Conservation (phyloP, 2,329 filamentous ascomycete species). For the Alternaria gansuensis region DNA sequence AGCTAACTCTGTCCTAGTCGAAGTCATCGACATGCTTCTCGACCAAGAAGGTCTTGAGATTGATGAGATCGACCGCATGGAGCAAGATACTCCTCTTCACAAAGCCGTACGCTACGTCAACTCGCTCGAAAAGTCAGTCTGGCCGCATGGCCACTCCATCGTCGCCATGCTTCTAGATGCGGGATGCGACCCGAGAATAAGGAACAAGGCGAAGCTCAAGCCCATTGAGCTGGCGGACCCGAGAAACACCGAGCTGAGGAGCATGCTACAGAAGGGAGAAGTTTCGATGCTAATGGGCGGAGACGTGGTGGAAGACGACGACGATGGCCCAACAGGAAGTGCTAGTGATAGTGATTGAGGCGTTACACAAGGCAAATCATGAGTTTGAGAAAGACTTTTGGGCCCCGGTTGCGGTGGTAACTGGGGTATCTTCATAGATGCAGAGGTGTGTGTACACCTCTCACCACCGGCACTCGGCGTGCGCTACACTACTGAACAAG, state of each 20-base stretch:
- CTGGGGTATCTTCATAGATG: conserved; percentile 15
- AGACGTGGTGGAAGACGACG: conserved; percentile 61
- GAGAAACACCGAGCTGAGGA: conserved; percentile 67
- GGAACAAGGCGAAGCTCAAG: conserved; percentile 78
- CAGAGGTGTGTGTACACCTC: conserved; percentile 12
- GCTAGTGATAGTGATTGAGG: conserved; percentile 58
- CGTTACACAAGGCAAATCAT: conserved; percentile 6
- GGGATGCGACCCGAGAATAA: conserved; percentile 69
- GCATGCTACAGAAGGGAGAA: conserved; percentile 74
- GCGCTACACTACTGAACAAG: conserved; percentile 11
- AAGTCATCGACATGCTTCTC: conserved; percentile 81
- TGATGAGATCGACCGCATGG: conserved; percentile 75
- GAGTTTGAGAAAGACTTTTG: conserved; percentile 6
- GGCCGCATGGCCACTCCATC: conserved; percentile 71
- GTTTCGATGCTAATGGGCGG: conserved; percentile 63
- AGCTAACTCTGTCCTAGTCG: conserved; percentile 62
- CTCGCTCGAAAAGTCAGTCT: conserved; percentile 68
- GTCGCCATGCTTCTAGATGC: conserved; percentile 85
- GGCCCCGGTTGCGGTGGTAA: conserved; percentile 4
- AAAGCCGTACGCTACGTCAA: conserved; percentile 81
- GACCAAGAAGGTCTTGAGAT: conserved; percentile 87
- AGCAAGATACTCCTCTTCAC: conserved; percentile 82
- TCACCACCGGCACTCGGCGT: conserved; percentile 11
- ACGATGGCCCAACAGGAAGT: conserved; percentile 58
- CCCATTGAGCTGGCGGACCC: conserved; percentile 78